Conservation (phyloP, 2,329 filamentous ascomycete genomes). For the Fusarium albidum region DNA sequence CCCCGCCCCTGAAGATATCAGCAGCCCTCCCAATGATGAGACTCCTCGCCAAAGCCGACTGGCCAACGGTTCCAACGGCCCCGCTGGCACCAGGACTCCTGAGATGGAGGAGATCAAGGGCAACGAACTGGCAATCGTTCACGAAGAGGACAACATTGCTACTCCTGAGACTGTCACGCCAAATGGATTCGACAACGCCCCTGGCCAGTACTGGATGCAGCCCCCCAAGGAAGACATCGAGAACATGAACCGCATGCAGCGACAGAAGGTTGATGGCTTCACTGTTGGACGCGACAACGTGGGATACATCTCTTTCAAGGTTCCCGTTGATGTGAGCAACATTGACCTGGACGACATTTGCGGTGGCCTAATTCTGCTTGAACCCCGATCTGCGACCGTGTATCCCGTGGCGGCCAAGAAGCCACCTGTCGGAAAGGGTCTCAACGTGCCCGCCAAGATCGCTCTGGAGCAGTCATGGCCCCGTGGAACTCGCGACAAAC, state of each 20-base stretch:
- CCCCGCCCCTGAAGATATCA: conserved; percentile 45
- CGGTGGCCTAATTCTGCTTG: conserved; percentile 78
- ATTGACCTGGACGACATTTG: conserved; percentile 84
- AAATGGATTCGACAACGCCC: conserved; percentile 54
- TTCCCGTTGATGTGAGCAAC: conserved; percentile 81
- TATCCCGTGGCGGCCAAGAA: conserved; percentile 82
- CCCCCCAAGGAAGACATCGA: conserved; percentile 79
- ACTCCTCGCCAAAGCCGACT: conserved; percentile 60
- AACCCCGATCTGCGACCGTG: conserved; percentile 83
- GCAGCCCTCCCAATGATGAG: conserved; percentile 44
- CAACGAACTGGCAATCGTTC: conserved; percentile 81
- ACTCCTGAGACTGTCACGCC: conserved; percentile 39
- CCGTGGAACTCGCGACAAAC: conserved; percentile 67
- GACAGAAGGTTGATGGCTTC: conserved; percentile 77
- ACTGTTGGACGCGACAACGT: conserved; percentile 83
- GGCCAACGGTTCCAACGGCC: conserved; percentile 48
- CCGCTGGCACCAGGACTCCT: conserved; percentile 51
- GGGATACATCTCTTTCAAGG: conserved; percentile 83
- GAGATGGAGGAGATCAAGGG: conserved; percentile 78
- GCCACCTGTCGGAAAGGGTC: conserved; percentile 82
- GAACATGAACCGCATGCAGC: conserved; percentile 81
- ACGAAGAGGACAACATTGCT: conserved; percentile 67
- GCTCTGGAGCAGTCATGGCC: conserved; percentile 95
- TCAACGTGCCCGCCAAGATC: conserved; percentile 91
- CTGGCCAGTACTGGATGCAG: conserved; percentile 87